phyloP scores from a whole-genome alignment of 805 yeast genomes.

The Metschnikowia dekortorum region DNA sequence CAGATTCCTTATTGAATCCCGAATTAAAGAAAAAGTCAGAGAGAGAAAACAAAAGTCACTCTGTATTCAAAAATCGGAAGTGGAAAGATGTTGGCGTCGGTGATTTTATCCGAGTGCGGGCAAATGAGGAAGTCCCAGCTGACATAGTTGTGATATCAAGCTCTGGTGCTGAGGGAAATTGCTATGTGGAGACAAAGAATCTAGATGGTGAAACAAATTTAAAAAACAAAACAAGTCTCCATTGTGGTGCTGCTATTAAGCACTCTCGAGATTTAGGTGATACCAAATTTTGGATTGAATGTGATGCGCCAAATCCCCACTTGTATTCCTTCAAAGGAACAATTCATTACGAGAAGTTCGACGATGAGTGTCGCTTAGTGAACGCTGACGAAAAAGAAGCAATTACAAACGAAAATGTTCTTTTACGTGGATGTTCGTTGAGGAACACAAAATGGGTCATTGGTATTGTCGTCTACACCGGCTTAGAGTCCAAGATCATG shows the following conservation, averaged over 20 bases:
- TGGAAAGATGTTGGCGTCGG: constrained; percentile 40
- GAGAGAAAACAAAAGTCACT: constrained; percentile 1
- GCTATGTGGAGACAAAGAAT: constrained; percentile 46
- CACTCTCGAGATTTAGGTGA: constrained; percentile 58
- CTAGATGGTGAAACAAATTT: constrained; percentile 31
- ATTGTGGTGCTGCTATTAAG: constrained; percentile 49
- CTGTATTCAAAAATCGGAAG: constrained; percentile 18
- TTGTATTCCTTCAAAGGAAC: constrained; percentile 67
- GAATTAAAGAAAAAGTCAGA: constrained; percentile 8
- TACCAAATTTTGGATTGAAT: constrained; percentile 56
- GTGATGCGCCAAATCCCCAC: constrained; percentile 68
- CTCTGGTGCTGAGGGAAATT: constrained; percentile 66
- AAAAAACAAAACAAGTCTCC: constrained; percentile 53
- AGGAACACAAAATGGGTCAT: constrained; percentile 75
- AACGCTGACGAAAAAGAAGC: constrained; percentile 49
- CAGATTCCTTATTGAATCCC: constrained; percentile 22
- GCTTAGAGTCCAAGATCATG: constrained; percentile 72
- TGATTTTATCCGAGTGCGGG: constrained; percentile 61
- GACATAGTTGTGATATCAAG: constrained; percentile 59
- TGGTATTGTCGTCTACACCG: constrained; percentile 73
- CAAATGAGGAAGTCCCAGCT: constrained; percentile 76
- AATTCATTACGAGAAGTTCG: constrained; percentile 45
- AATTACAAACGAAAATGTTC: constrained; percentile 54
- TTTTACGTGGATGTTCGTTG: constrained; percentile 68
- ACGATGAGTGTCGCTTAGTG: constrained; percentile 25